Evolutionary conservation across 345 rosid species (phyloP).

Genomic region (Theobroma cacao): DNA sequence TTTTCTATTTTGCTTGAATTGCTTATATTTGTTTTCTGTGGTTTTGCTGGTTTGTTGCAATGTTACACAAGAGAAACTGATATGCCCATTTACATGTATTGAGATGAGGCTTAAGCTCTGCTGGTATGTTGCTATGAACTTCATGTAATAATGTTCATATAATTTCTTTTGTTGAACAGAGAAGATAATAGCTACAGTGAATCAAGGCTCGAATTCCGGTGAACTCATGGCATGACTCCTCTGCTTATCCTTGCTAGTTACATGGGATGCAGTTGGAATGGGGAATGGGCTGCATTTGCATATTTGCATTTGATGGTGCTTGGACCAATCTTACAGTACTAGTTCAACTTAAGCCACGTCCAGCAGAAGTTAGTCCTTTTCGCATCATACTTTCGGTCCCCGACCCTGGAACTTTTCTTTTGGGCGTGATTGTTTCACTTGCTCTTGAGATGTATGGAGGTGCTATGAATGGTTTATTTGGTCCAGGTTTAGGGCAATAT

Average conservation of each 20-base stretch:
- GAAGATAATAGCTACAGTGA: background rate
- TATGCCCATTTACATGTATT: background rate
- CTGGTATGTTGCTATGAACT: background rate
- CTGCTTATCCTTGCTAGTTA: background rate
- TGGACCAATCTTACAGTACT: background rate
- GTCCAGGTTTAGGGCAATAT: constrained; percentile 26
- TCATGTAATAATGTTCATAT: too few relatives aligned
- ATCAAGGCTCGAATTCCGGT: background rate
- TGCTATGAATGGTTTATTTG: constrained; percentile 7
- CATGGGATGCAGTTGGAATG: background rate
- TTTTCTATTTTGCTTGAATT: background rate
- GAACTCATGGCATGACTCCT: background rate
- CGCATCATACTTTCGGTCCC: background rate
- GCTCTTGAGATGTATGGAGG: constrained; percentile 1
- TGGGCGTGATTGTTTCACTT: background rate
- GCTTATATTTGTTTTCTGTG: background rate
- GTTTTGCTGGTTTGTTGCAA: background rate
- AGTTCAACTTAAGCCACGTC: background rate
- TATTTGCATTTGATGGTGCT: background rate
- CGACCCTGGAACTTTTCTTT: background rate
- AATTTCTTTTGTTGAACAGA: background rate
- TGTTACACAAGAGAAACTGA: background rate
- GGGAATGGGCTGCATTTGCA: background rate
- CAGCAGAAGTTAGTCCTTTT: background rate
- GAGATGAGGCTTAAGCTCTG: background rate